Evolutionary conservation across 805 yeast genomes (phyloP).

Genomic region (Hanseniaspora opuntiae): DNA sequence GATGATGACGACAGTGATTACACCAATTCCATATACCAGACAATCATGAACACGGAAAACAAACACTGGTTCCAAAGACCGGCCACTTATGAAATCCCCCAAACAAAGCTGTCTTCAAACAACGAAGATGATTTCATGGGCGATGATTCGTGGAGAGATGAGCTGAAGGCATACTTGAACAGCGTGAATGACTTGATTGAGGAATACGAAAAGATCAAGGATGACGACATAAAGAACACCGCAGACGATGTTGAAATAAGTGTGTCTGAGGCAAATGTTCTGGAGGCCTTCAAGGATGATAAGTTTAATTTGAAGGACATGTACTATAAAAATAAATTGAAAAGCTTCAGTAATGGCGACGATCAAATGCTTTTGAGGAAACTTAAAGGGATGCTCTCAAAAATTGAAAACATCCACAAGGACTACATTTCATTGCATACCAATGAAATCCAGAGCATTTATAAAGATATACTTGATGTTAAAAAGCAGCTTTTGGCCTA

Average conservation of each 20-base stretch:
- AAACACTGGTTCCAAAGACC: constrained; percentile 44
- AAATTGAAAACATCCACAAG: background rate
- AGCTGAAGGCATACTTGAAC: constrained; percentile 33
- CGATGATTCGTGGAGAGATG: constrained; percentile 25
- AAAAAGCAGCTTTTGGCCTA: constrained; percentile 36
- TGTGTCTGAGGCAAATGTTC: constrained; percentile 31
- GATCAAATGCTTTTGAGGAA: background rate
- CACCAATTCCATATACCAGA: constrained; percentile 56
- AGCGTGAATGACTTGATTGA: background rate
- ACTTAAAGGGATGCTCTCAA: background rate
- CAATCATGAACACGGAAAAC: constrained; percentile 36
- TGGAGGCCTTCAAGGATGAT: constrained; percentile 51
- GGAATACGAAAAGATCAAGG: constrained; percentile 15
- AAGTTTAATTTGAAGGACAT: constrained; percentile 66
- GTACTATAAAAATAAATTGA: background rate
- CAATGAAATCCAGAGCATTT: constrained; percentile 70
- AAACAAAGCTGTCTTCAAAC: constrained; percentile 46
- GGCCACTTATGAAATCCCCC: constrained; percentile 72
- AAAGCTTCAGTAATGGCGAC: constrained; percentile 25
- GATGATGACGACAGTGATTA: constrained; percentile 14
- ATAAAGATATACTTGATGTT: constrained; percentile 69
- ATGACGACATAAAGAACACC: constrained; percentile 15
- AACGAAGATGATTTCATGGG: constrained; percentile 26
- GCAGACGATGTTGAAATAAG: background rate
- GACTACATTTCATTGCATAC: constrained; percentile 60